These are phyloP conservation scores for Chloris gayana DNA, from an alignment of 176 grass and related monocot species.

Conservation along the genomic window DNA sequence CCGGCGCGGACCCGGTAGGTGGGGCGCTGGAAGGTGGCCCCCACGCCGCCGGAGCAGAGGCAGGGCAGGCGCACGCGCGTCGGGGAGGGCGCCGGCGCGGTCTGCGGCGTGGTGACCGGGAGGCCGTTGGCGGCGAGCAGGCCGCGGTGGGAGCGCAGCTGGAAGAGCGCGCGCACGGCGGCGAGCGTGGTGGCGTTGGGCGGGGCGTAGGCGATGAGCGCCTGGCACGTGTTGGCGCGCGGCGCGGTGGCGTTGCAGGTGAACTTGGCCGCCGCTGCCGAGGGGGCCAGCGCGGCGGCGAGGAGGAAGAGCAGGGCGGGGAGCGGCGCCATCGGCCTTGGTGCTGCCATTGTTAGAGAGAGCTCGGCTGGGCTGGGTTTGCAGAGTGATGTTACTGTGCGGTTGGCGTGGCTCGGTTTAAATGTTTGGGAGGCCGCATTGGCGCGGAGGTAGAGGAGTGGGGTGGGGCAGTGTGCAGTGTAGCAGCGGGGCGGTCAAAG, in stretches of 20 bases:
- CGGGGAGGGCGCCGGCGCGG: conserved; percentile 41
- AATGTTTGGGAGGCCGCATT: conserved; percentile 34
- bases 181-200: conserved; percentile 70
- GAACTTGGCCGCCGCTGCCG: conserved; percentile 50
- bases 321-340: not conserved
- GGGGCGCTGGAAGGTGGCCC: conserved; percentile 65
- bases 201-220: conserved; percentile 71
- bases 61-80: conserved; percentile 81
- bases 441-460: conserved; percentile 50
- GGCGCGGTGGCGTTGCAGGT: conserved; percentile 58
- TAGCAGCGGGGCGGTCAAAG: conserved; percentile 31
- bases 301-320: conserved; percentile 5
- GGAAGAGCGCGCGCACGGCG: conserved; percentile 65
- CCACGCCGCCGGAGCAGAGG: conserved; percentile 74
- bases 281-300: not conserved
- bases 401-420: conserved; percentile 24
- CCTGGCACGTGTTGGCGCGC: conserved; percentile 61
- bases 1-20: conserved; percentile 65
- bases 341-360: no score
- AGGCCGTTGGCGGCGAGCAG: conserved; percentile 78
- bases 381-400: not conserved
- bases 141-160: conserved; percentile 78
- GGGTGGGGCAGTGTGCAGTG: conserved; percentile 41
- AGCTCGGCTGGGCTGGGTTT: not conserved
- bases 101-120: conserved; percentile 47